Base-by-base conservation (phyloP, 2,329 filamentous ascomycete genomes). In the Plenodomus lindquistii region DNA sequence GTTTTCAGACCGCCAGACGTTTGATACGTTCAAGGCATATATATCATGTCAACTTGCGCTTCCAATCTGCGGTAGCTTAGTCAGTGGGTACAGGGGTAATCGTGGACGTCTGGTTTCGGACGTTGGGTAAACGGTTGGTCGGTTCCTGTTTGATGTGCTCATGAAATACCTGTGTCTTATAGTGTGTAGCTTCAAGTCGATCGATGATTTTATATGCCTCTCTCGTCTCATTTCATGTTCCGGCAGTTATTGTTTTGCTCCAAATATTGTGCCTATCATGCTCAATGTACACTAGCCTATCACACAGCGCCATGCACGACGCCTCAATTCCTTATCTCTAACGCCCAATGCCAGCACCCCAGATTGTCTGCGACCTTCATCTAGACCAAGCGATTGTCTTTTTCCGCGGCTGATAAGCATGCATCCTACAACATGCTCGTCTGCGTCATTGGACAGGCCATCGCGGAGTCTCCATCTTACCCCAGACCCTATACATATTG, bases 271-370 rank as follows among this genome's bases (percentile, higher is more conserved):
- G 6, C 11, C 11, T 31, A 31, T 31, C 27, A 31, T 6, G 6
- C 11, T 31, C 27, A 31, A 8, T 15, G 27, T 31, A 15, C 42
- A 48, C 29, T 59, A 54, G 53, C 54, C 42, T 42, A 41, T 35
- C 35, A 20, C 45, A 45, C 27, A 27, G 21, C 20, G 41, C 41
- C 27, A 43, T 43, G 20, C 41, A 37, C 19, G 34, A 44, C 22
- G 36, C 36, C 42, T 44, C 42, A 40, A 37, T 34, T 56, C 42
- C 55, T 61, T 57, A 62, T 64, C 60, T 60, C 48, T 51, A 41
- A 47, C n/a, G n/a, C 34, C 40, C 11, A 31, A 31, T 7, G 27
- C 11, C 27, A 31, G 27, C 11, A 31, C 11, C 27, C 27, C 11
- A 31, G 11, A 31, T 4, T 15, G 15, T 15, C 10, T 31, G 27